Percentiles rank a stretch among this genome's conserved stretches.
phyloP scores from a whole-genome alignment of 116 monocot species.

The Papilionanthe hybrid region DNA sequence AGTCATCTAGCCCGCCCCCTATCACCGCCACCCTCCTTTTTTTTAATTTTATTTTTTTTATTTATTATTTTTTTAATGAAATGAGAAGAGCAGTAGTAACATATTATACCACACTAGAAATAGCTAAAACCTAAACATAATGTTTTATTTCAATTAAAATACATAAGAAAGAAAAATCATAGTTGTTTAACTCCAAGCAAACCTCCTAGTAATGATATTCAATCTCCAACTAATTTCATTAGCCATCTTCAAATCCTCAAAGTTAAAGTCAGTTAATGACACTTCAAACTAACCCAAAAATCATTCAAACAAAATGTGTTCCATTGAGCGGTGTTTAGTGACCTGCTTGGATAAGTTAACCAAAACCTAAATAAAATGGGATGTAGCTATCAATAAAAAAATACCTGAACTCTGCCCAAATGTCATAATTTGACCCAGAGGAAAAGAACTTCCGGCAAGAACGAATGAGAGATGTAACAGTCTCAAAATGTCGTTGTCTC shows the following conservation, averaged over 20 bases:
- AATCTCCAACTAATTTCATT: neutral
- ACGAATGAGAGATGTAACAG: conserved; percentile 69
- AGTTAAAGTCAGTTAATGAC: neutral
- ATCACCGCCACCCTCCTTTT: too few relatives aligned
- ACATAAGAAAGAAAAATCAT: neutral
- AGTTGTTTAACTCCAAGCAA: neutral
- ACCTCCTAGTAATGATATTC: neutral
- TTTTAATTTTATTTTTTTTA: too few relatives aligned
- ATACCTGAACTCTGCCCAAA: conserved; percentile 95
- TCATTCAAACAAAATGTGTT: neutral
- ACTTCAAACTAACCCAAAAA: conserved; percentile 5
- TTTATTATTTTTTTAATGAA: neutral
- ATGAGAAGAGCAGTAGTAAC: neutral
- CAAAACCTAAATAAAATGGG: conserved; percentile 4
- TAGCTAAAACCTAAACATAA: neutral
- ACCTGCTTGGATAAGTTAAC: neutral
- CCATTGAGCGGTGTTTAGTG: neutral
- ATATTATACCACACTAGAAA: neutral
- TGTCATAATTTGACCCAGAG: conserved; percentile 77
- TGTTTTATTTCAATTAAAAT: neutral
- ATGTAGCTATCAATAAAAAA: neutral
- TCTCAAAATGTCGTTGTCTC: conserved; percentile 82
- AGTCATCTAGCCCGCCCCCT: neutral
- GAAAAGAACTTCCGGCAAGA: conserved; percentile 78
- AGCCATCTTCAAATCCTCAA: neutral